Conservation (phyloP, 257 asterid species). For the Solanum pennellii region DNA sequence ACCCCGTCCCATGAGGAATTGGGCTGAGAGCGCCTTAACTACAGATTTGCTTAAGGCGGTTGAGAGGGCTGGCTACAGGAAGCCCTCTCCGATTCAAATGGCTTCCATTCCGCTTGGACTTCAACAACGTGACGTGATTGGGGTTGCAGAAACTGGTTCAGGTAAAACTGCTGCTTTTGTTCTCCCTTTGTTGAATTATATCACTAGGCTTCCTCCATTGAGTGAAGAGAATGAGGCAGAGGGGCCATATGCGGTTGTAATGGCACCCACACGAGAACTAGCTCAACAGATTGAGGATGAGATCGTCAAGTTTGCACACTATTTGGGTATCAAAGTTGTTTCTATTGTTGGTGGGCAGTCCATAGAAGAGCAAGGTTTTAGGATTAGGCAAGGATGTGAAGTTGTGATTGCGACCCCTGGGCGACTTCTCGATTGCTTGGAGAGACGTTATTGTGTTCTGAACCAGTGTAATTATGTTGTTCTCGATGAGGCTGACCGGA, state of each 20-base stretch:
- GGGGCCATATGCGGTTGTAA: not conserved
- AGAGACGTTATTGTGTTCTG: constrained; percentile 36
- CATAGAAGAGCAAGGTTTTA: constrained; percentile 44
- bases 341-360: constrained; percentile 50
- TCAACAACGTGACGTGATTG: constrained; percentile 21
- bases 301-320: constrained; percentile 25
- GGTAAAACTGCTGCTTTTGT: constrained; percentile 61
- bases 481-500: constrained; percentile 27
- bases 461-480: constrained; percentile 50
- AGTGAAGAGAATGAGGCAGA: constrained; percentile 34
- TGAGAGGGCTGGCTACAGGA: constrained; percentile 36
- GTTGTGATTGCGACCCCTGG: constrained; percentile 55
- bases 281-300: not conserved
- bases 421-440: constrained; percentile 45
- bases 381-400: constrained; percentile 43
- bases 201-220: constrained; percentile 33
- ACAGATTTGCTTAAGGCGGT: constrained; percentile 37
- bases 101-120: not conserved
- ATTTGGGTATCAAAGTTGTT: constrained; percentile 42
- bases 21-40: constrained; percentile 36
- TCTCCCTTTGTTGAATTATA: constrained; percentile 46
- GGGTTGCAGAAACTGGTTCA: constrained; percentile 44
- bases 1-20: constrained; percentile 50
- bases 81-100: constrained; percentile 44
- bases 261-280: not conserved